These are phyloP conservation scores for Psilocybe subaeruginosa DNA, from an alignment of 768 basidiomycete species.

Conservation along the genomic window DNA sequence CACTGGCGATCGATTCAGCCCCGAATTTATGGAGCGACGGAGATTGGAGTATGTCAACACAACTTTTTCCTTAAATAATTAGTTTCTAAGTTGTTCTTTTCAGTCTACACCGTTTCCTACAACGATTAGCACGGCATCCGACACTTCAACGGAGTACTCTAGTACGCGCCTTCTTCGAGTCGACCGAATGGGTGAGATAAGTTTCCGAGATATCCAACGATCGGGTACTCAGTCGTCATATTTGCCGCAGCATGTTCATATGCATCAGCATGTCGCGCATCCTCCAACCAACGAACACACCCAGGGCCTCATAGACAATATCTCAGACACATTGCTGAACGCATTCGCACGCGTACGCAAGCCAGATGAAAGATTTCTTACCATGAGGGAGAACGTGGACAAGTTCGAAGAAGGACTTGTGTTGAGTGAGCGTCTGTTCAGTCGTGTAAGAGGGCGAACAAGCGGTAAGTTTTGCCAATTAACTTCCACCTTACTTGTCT, in stretches of 20 bases:
- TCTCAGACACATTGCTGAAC: conserved; percentile 95
- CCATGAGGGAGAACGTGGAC: conserved; percentile 91
- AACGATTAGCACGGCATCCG: conserved; percentile 91
- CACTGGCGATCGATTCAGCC: conserved; percentile 95
- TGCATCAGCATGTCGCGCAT: conserved; percentile 95
- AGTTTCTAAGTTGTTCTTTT: conserved; percentile 3
- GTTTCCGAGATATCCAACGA: neutral
- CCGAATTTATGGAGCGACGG: conserved; percentile 95
- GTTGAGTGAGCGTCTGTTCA: conserved; percentile 81
- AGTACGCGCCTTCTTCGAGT: conserved; percentile 93
- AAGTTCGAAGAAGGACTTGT: conserved; percentile 95
- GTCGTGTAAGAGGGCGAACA: conserved; percentile 75
- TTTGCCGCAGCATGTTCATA: conserved; percentile 78
- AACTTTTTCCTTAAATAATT: neutral
- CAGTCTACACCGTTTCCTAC: conserved; percentile 91
- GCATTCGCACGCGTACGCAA: conserved; percentile 96
- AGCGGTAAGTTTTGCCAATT: conserved; percentile 68
- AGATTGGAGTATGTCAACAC: conserved; percentile 66
- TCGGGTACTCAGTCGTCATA: neutral
- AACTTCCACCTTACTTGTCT: conserved; percentile 30
- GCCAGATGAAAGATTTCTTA: conserved; percentile 93
- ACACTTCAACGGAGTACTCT: conserved; percentile 91
- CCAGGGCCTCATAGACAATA: conserved; percentile 86
- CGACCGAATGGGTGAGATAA: conserved; percentile 94
- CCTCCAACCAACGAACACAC: conserved; percentile 84